phyloP scores from a whole-genome alignment of 805 yeast genomes.

The Metschnikowia borealis region DNA sequence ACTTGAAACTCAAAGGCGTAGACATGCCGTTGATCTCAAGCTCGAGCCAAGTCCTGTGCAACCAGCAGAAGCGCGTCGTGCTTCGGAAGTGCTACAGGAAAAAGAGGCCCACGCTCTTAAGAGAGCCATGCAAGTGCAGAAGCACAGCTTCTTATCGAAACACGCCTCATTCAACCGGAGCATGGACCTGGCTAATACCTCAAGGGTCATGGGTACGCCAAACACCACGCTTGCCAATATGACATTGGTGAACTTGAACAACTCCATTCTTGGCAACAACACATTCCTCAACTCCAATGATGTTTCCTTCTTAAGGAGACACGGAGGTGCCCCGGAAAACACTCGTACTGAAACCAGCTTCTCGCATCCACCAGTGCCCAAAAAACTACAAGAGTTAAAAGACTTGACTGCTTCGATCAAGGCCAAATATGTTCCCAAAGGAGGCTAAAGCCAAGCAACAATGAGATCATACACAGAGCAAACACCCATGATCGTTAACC shows the following conservation, averaged over 20 bases:
- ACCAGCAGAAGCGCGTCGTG: neutral
- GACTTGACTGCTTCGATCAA: conserved; percentile 25
- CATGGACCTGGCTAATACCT: conserved; percentile 13
- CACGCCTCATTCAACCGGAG: conserved; percentile 20
- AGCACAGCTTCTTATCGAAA: conserved; percentile 31
- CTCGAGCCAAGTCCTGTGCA: neutral
- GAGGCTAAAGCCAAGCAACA: neutral
- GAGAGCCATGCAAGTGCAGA: conserved; percentile 27
- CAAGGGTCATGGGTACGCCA: conserved; percentile 12
- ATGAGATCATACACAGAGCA: neutral
- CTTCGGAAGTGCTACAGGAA: conserved; percentile 15
- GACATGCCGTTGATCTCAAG: neutral
- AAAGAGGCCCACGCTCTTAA: conserved; percentile 24
- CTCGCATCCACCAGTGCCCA: conserved; percentile 16
- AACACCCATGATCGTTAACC: too few species aligned
- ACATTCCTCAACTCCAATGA: conserved; percentile 24
- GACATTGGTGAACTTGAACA: conserved; percentile 15
- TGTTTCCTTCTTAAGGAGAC: neutral
- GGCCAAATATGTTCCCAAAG: conserved; percentile 21
- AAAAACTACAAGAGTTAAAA: conserved; percentile 22
- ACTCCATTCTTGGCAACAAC: conserved; percentile 15
- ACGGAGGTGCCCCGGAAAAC: neutral
- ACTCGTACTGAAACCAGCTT: neutral
- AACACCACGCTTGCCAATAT: conserved; percentile 14
- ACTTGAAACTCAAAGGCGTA: conserved; percentile 7